Evolutionary conservation across 139 green algal genomes (phyloP).

Genomic region (Microglena sp.): DNA sequence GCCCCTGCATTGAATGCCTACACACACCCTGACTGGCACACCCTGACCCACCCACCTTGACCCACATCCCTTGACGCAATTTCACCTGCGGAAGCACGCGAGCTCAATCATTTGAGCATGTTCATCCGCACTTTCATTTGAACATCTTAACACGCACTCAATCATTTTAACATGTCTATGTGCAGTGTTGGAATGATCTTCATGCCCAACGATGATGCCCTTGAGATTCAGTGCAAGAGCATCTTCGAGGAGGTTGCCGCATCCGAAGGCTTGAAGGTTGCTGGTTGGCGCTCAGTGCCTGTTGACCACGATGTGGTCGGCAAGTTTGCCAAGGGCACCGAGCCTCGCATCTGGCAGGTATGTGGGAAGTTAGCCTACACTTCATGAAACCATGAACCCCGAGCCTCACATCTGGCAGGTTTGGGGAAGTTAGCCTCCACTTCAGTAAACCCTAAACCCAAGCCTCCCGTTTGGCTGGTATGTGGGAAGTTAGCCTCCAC

Average conservation of each 20-base stretch:
- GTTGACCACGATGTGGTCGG: constrained; percentile 80
- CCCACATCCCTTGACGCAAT: too few relatives aligned
- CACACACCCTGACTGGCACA: not conserved
- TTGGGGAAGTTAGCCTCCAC: too few relatives aligned
- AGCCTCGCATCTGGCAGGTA: constrained; percentile 86
- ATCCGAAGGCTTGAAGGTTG: constrained; percentile 73
- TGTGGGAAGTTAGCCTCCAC: too few relatives aligned
- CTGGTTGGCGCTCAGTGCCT: constrained; percentile 91
- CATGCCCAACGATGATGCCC: constrained; percentile 78
- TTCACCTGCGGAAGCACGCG: too few relatives aligned
- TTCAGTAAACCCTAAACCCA: too few relatives aligned
- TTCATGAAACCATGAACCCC: too few relatives aligned
- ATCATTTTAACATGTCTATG: too few relatives aligned
- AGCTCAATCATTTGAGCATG: too few relatives aligned
- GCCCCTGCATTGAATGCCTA: not conserved
- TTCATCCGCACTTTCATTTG: too few relatives aligned
- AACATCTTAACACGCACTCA: too few relatives aligned
- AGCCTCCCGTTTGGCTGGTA: too few relatives aligned
- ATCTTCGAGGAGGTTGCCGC: constrained; percentile 64
- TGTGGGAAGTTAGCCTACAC: constrained; percentile 9
- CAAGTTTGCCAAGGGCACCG: constrained; percentile 69
- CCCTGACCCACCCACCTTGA: not conserved
- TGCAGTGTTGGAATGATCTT: constrained; percentile 95
- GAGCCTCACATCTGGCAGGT: too few relatives aligned
- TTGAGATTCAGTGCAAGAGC: constrained; percentile 52